Conservation (phyloP, 192 early-diverging fungal genomes). For the Geosiphon pyriformis region DNA sequence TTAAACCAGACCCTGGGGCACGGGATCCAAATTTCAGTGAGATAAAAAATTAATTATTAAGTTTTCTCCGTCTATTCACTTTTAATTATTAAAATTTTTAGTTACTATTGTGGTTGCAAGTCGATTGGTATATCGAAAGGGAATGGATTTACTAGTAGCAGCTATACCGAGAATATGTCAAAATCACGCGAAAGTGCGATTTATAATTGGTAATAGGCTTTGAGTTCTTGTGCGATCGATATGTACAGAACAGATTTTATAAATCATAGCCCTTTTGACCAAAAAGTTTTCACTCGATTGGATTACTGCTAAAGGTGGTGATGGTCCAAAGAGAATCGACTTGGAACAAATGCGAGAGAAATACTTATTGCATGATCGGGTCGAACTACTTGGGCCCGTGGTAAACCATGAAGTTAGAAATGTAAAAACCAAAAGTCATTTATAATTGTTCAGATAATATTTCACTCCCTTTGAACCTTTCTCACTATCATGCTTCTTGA, state of each 20-base stretch:
- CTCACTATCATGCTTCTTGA: no score
- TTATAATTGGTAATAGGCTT: constrained; percentile 72
- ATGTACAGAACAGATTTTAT: no score
- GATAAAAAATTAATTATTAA: constrained; percentile 17
- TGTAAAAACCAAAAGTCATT: constrained; percentile 36
- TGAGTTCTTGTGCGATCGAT: background rate
- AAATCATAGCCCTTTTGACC: no score
- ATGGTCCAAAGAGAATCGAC: constrained; percentile 94
- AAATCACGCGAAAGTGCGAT: constrained; percentile 71
- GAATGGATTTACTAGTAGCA: constrained; percentile 85
- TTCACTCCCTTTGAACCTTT: no score
- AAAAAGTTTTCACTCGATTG: no score
- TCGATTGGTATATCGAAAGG: constrained; percentile 91
- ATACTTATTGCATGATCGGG: constrained; percentile 86
- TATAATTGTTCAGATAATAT: no score
- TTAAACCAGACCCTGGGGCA: constrained; percentile 72
- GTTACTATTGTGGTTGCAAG: constrained; percentile 93
- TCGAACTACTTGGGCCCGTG: constrained; percentile 81
- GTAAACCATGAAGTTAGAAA: constrained; percentile 76
- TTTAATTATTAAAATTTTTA: constrained; percentile 25
- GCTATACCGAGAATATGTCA: constrained; percentile 90
- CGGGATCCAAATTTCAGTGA: constrained; percentile 71
- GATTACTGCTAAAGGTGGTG: no score
- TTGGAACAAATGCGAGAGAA: constrained; percentile 97
- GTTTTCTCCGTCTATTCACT: constrained; percentile 1